Percentiles rank a stretch among this genome's conserved stretches.
Conservation (phyloP, 2,329 filamentous ascomycete species). For the Hypoxylon sp. region DNA sequence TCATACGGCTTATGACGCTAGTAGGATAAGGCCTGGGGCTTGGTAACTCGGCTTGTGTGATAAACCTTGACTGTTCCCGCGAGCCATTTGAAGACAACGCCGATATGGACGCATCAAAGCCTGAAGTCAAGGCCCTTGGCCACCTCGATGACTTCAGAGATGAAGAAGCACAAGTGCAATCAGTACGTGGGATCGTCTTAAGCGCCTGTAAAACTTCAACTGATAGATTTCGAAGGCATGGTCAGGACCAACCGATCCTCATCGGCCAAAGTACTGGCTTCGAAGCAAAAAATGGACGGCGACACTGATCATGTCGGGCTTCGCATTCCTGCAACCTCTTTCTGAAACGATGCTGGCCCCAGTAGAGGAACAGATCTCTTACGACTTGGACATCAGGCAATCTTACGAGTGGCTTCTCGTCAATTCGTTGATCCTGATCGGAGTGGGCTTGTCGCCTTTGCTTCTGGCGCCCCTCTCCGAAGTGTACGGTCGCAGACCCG, state of each 20-base stretch:
- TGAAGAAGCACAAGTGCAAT: background rate
- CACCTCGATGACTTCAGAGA: background rate
- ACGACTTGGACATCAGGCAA: slow-evolving; percentile 18
- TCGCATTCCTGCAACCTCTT: slow-evolving; percentile 34
- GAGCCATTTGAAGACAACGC: background rate
- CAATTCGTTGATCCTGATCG: slow-evolving; percentile 34
- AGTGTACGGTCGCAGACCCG: slow-evolving; percentile 56
- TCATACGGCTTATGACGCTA: background rate
- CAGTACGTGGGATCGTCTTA: background rate
- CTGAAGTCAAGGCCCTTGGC: background rate
- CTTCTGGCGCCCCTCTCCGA: slow-evolving; percentile 64
- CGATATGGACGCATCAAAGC: background rate
- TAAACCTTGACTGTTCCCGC: background rate
- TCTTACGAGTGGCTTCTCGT: slow-evolving; percentile 29
- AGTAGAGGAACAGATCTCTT: slow-evolving; percentile 12
- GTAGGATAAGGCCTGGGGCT: background rate
- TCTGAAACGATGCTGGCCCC: slow-evolving; percentile 37
- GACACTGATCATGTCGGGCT: slow-evolving; percentile 32
- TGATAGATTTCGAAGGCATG: slow-evolving; percentile 2
- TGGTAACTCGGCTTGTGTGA: background rate
- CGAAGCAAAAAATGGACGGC: slow-evolving; percentile 32
- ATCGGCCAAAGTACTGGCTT: slow-evolving; percentile 21
- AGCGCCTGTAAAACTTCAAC: background rate
- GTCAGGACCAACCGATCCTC: slow-evolving; percentile 2
- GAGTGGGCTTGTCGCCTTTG: slow-evolving; percentile 50